Conservation (phyloP, 208 protist genomes). For the Leishmania gerbilli region DNA sequence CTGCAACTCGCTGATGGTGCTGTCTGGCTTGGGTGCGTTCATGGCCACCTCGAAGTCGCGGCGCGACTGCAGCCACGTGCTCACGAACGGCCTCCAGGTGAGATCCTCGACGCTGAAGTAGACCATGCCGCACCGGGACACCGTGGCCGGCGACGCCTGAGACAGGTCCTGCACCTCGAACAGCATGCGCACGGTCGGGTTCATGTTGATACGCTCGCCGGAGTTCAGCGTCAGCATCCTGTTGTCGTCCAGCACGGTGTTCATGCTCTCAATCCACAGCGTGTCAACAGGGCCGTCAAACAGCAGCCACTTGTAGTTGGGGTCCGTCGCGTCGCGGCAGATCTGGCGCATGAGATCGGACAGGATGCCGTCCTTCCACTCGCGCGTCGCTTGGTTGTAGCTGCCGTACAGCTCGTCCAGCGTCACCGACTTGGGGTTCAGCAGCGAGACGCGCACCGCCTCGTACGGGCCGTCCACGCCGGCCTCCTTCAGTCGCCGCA, state of each 20-base stretch:
- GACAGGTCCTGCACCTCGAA: slow-evolving; percentile 99
- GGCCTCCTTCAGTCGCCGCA: slow-evolving; percentile 79
- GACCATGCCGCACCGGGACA: slow-evolving; percentile 98
- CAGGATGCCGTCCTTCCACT: slow-evolving; percentile 99
- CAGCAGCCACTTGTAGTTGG: slow-evolving; percentile 97
- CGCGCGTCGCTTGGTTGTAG: slow-evolving; percentile 95
- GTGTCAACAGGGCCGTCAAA: slow-evolving; percentile 99
- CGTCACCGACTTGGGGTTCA: slow-evolving; percentile 98
- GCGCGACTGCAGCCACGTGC: slow-evolving; percentile 92
- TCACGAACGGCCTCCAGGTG: slow-evolving; percentile 95
- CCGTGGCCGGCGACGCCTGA: slow-evolving; percentile 98
- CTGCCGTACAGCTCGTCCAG: slow-evolving; percentile 98
- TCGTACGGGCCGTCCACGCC: slow-evolving; percentile 89
- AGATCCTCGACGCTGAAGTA: slow-evolving; percentile 96
- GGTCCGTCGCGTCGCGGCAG: slow-evolving; percentile 91
- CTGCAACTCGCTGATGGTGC: slow-evolving; percentile 79
- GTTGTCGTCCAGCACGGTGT: slow-evolving; percentile 99
- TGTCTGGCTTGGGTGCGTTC: slow-evolving; percentile 91
- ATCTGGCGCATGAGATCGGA: slow-evolving; percentile 94
- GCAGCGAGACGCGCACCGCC: slow-evolving; percentile 83
- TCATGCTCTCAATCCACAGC: slow-evolving; percentile 99
- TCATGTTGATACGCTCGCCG: slow-evolving; percentile 97
- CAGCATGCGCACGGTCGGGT: slow-evolving; percentile 95
- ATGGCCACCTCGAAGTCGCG: slow-evolving; percentile 87
- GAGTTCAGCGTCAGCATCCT: slow-evolving; percentile 99